Base-by-base conservation (phyloP, 345 rosid species). In the Jatropha curcas region DNA sequence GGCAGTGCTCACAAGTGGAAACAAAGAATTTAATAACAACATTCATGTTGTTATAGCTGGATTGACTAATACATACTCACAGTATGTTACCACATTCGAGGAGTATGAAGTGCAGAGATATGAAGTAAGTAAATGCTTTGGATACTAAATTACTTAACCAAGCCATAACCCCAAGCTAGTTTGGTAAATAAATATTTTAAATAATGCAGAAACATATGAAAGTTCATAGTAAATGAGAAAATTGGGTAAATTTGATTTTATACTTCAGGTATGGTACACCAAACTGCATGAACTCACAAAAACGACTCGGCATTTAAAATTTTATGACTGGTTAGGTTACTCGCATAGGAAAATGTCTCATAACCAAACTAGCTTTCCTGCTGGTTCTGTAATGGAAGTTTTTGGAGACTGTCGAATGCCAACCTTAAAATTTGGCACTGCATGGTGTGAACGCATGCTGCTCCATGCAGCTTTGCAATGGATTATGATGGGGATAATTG, bases 91-190 rank as follows among this genome's bases (percentile, higher is more conserved):
- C 51, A 93, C 99, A 72, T 85, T 91, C 57, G 99, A 96, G 77
- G 99, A 96, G 85, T 96, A 93, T 60, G 67, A 91, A 81, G 76
- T 90, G 60, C 99, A 96, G 86, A 88, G 97, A 91, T 96, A 96
- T 9, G 99, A 96, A 90, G 99, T 88, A 73, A 79, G 86, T 78
- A 45, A 74, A 63, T 53, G 53, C 39, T 70, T 28, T 37, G 65
- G 68, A 45, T 60, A 24, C 14, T 31, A 12, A 7, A 46, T 41
- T 41, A 3, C 45, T 8, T 2, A 9, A 9, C 45, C 2, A 41
- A 41, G 45, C 45, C 11, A 13, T 41, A 41, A 9, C 1, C 45
- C 13, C 12, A 8, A 41, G 45, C 45, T 41, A 41, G 45, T 41
- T 41, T 1, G 45, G 99, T 88, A 73, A 79, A 85, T 78, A 45